These are phyloP conservation scores for Calonectria fujianensis DNA, from an alignment of 2,329 filamentous ascomycete species.

Conservation along the genomic window DNA sequence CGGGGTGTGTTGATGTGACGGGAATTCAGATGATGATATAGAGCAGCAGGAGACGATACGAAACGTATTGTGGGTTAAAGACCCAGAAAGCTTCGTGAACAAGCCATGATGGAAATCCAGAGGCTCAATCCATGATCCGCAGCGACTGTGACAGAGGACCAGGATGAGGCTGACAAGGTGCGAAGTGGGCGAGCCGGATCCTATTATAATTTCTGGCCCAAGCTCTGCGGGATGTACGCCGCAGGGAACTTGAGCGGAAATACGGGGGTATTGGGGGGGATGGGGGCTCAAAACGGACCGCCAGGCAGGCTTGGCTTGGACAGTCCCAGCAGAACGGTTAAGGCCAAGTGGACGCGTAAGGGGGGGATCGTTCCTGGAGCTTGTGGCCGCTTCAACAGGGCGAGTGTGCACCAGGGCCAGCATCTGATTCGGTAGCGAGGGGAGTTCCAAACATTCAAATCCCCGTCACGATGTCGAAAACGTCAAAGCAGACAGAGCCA, in stretches of 20 bases:
- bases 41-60: slow-evolving; percentile 23
- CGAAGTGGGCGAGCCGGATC: slow-evolving; percentile 14
- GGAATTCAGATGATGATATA: neutral
- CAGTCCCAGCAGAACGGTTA: slow-evolving; percentile 46
- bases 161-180: slow-evolving; percentile 37
- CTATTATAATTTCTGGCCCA: slow-evolving; percentile 43
- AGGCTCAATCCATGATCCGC: slow-evolving; percentile 48
- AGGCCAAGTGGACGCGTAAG: slow-evolving; percentile 37
- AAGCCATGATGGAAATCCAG: slow-evolving; percentile 42
- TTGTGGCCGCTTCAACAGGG: neutral
- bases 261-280: neutral
- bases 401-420: slow-evolving; percentile 46
- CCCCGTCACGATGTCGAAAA: slow-evolving; percentile 32
- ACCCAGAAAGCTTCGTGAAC: slow-evolving; percentile 21
- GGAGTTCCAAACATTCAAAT: slow-evolving; percentile 18
- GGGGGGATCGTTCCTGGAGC: slow-evolving; percentile 30
- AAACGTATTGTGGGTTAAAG: slow-evolving; percentile 11
- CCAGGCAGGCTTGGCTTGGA: slow-evolving; percentile 7
- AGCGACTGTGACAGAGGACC: slow-evolving; percentile 26
- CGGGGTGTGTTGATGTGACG: neutral
- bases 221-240: slow-evolving; percentile 27
- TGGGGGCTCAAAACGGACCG: slow-evolving; percentile 21
- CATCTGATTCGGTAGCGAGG: slow-evolving; percentile 47
- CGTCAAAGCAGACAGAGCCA: neutral
- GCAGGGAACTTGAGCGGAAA: slow-evolving; percentile 23